These are phyloP conservation scores for Phytomonas francai DNA, from an alignment of 208 protist genomes.

Conservation along the genomic window DNA sequence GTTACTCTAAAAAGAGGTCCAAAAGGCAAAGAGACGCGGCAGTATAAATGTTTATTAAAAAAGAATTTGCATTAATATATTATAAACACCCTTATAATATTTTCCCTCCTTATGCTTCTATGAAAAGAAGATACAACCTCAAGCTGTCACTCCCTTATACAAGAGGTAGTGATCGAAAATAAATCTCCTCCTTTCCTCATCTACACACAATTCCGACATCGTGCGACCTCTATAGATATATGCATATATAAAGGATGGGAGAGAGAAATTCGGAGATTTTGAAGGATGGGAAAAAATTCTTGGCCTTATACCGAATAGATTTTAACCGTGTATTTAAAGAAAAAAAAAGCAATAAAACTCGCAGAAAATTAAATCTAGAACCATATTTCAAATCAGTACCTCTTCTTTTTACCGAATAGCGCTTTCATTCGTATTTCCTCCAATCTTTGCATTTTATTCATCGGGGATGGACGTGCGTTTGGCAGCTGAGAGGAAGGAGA, in stretches of 20 bases:
- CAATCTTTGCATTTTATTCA: neutral
- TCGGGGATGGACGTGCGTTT: no score
- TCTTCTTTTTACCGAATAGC: slow-evolving; percentile 1
- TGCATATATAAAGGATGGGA: slow-evolving; percentile 9
- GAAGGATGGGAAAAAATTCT: neutral
- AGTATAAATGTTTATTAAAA: neutral
- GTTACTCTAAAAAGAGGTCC: no score
- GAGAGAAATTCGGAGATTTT: slow-evolving; percentile 1
- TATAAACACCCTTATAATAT: neutral
- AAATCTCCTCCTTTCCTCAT: slow-evolving; percentile 4
- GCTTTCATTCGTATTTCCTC: slow-evolving; percentile 1
- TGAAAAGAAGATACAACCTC: no score
- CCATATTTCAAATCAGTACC: neutral
- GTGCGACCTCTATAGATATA: no score
- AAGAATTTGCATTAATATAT: neutral
- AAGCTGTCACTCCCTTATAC: no score
- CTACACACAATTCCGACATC: no score
- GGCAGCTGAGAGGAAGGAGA: no score
- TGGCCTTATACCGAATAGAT: neutral
- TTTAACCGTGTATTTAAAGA: neutral
- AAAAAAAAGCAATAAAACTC: slow-evolving; percentile 7
- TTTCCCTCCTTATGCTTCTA: neutral
- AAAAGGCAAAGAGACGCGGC: no score
- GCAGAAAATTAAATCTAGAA: neutral
- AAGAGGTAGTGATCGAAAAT: slow-evolving; percentile 16